Conservation (phyloP, 345 rosid genomes). For the Ceriops decandra region DNA sequence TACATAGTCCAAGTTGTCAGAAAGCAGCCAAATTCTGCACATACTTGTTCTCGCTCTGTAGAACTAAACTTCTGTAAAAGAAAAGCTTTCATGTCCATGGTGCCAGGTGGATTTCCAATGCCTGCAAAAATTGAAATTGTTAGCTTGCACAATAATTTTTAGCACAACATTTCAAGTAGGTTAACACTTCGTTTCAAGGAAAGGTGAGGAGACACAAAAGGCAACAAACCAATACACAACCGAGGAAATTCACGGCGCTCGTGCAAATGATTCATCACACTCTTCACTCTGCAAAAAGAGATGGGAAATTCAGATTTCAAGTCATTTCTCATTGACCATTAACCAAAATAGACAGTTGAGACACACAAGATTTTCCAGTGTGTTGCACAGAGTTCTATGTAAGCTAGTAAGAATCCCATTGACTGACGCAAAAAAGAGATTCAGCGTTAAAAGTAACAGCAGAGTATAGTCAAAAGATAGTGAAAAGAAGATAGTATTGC, state of each 20-base stretch:
- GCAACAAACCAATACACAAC: slow-evolving; percentile 56
- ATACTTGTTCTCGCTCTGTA: slow-evolving; percentile 62
- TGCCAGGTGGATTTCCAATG: slow-evolving; percentile 86
- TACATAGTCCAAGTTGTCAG: not conserved
- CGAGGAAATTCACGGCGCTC: slow-evolving; percentile 73
- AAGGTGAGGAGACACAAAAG: not conserved
- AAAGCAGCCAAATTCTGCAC: not conserved
- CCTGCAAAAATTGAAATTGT: slow-evolving; percentile 37
- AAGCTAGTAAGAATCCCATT: not conserved
- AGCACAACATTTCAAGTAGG: not conserved
- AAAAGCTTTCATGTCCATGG: slow-evolving; percentile 90
- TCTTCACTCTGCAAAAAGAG: slow-evolving; percentile 60
- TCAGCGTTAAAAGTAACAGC: not conserved
- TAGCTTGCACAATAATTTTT: not conserved
- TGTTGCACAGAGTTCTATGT: not conserved
- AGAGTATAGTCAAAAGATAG: not conserved
- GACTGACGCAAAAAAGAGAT: not conserved
- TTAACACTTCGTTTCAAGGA: not conserved
- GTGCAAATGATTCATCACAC: slow-evolving; percentile 69
- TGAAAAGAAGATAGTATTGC: not conserved
- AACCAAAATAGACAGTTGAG: not conserved
- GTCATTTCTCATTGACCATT: not conserved
- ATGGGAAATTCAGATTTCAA: slow-evolving; percentile 3
- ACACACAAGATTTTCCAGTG: not conserved
- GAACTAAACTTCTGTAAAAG: slow-evolving; percentile 81